Percentiles rank a stretch among this genome's conserved stretches.
These are phyloP conservation scores for Gastrolobium bilobum DNA, from an alignment of 306 rosid species.

Conservation along the genomic window DNA sequence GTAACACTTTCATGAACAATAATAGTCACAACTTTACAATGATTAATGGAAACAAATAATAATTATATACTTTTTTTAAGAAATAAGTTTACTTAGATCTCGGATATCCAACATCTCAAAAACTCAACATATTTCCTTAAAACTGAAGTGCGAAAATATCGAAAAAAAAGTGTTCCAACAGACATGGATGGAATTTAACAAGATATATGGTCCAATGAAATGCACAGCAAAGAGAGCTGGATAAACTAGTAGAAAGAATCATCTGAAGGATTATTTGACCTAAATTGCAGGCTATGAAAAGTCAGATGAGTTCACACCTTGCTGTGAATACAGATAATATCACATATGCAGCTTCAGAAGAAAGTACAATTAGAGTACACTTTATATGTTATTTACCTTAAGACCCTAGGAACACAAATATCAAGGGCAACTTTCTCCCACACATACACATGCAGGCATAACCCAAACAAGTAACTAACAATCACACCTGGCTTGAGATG, in stretches of 20 bases:
- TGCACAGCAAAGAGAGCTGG: not conserved
- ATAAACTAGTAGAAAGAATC: not conserved
- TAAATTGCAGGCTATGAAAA: not conserved
- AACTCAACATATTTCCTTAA: conserved; percentile 7
- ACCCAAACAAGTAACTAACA: no score
- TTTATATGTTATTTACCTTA: not conserved
- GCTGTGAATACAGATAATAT: not conserved
- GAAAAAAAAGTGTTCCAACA: not conserved
- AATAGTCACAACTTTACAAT: conserved; percentile 20
- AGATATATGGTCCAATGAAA: not conserved
- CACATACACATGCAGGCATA: no score
- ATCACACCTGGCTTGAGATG: no score
- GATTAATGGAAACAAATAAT: conserved; percentile 1
- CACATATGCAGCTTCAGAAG: not conserved
- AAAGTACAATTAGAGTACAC: not conserved
- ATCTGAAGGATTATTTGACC: not conserved
- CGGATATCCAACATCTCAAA: not conserved
- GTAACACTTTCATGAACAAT: conserved; percentile 18
- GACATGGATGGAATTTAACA: not conserved
- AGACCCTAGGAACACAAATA: no score
- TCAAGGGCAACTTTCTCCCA: no score
- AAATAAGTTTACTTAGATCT: conserved; percentile 10
- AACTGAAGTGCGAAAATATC: not conserved
- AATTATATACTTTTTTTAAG: conserved; percentile 6
- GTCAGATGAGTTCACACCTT: not conserved